Evolutionary conservation across 208 protist genomes (phyloP).

Genomic region (Blechomonas ayalai): DNA sequence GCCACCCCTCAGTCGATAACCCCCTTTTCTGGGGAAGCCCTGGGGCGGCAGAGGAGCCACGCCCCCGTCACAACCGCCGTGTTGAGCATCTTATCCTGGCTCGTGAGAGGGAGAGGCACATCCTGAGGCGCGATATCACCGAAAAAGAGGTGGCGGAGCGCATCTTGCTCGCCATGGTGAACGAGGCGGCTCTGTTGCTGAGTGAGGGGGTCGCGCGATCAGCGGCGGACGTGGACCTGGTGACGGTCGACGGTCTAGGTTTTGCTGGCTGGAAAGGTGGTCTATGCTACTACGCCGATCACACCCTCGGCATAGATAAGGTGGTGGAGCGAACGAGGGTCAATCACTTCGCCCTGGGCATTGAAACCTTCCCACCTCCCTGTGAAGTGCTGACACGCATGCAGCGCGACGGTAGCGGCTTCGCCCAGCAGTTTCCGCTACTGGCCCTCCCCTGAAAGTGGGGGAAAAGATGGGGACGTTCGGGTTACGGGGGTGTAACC

Average conservation of each 20-base stretch:
- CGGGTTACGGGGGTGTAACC: no score
- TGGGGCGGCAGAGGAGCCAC: constrained; percentile 9
- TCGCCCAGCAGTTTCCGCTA: no score
- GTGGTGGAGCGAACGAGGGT: constrained; percentile 60
- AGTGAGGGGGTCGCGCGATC: constrained; percentile 55
- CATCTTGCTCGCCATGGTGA: constrained; percentile 81
- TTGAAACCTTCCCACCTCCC: constrained; percentile 34
- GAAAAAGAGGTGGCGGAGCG: constrained; percentile 84
- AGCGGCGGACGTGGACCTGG: constrained; percentile 82
- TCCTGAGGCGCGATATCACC: constrained; percentile 51
- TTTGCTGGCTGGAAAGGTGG: constrained; percentile 84
- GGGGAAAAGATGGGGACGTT: constrained; percentile 37
- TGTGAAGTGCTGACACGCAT: constrained; percentile 41
- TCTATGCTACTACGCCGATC: constrained; percentile 66
- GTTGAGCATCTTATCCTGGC: constrained; percentile 46
- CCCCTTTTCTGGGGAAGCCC: constrained; percentile 25
- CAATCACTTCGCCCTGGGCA: constrained; percentile 45
- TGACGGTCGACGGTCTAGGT: constrained; percentile 70
- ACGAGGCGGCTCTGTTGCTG: constrained; percentile 86
- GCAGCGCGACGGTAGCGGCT: neutral
- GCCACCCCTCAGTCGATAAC: constrained; percentile 1
- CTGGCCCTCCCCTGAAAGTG: constrained; percentile 19
- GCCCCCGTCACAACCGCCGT: constrained; percentile 35
- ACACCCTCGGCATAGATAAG: constrained; percentile 30
- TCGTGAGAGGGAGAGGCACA: constrained; percentile 36